These are phyloP conservation scores for Ilyonectria mors-panacis DNA, from an alignment of 2,329 filamentous ascomycete species.

Conservation along the genomic window DNA sequence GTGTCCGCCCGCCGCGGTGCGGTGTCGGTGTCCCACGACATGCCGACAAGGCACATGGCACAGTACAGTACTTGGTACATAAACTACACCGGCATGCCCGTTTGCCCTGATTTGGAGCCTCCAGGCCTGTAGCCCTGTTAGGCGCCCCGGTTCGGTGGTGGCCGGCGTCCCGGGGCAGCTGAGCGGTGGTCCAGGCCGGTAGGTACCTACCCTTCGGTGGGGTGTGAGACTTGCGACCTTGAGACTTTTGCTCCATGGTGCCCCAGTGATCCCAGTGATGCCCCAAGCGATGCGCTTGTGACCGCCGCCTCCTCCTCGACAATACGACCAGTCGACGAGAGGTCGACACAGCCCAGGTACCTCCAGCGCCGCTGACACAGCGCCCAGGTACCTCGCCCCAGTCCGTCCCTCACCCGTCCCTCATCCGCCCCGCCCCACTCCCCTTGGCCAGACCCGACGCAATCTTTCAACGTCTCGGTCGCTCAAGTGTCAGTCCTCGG, in stretches of 20 bases:
- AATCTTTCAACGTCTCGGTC: constrained; percentile 28
- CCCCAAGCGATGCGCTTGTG: constrained; percentile 26
- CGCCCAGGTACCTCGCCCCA: constrained; percentile 20
- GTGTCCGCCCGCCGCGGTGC: constrained; percentile 24
- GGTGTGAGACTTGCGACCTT: constrained; percentile 6
- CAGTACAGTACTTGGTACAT: neutral
- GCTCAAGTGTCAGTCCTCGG: constrained; percentile 12
- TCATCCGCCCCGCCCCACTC: constrained; percentile 21
- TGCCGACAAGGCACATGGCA: constrained; percentile 15
- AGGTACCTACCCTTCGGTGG: neutral
- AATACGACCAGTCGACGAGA: constrained; percentile 10
- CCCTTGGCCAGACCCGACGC: constrained; percentile 18
- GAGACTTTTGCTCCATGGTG: constrained; percentile 6
- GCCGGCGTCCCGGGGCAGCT: constrained; percentile 4
- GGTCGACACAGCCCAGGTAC: constrained; percentile 25
- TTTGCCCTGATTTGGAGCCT: constrained; percentile 12
- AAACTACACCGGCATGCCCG: constrained; percentile 20
- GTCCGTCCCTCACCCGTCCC: constrained; percentile 3
- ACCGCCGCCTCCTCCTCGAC: constrained; percentile 13
- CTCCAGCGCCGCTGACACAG: constrained; percentile 6
- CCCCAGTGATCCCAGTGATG: constrained; percentile 2
- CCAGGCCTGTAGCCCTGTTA: neutral
- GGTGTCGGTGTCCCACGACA: constrained; percentile 18
- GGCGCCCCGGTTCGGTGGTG: neutral
- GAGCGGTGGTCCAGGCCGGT: constrained; percentile 5